phyloP scores from a whole-genome alignment of 805 yeast genomes.

The Lipomyces lipofer region DNA sequence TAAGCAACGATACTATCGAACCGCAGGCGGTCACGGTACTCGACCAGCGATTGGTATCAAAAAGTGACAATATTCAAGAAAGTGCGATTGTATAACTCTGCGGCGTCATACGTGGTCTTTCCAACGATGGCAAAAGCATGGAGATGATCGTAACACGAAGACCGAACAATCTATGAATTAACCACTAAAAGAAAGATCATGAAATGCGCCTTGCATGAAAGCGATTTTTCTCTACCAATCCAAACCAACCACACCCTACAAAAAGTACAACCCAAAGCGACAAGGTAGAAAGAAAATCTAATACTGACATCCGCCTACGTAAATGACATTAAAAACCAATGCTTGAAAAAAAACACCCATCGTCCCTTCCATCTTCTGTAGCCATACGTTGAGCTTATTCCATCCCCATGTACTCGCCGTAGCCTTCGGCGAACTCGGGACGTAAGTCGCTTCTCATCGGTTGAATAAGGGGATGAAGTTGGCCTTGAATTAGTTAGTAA shows the following conservation, averaged over 20 bases:
- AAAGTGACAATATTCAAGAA: too few relatives aligned
- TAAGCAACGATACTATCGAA: too few relatives aligned
- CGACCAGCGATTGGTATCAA: too few relatives aligned
- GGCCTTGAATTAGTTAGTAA: conserved; percentile 42
- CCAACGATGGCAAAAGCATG: too few relatives aligned
- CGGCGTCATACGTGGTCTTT: too few relatives aligned
- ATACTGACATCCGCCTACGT: neutral
- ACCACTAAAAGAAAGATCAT: neutral
- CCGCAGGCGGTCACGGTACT: too few relatives aligned
- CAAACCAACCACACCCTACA: conserved; percentile 22
- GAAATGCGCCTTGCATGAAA: conserved; percentile 6
- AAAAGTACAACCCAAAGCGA: conserved; percentile 4
- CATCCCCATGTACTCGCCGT: conserved; percentile 28
- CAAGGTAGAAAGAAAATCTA: neutral
- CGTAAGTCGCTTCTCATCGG: conserved; percentile 85
- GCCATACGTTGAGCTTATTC: conserved; percentile 10
- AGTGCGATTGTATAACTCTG: too few relatives aligned
- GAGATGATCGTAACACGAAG: too few relatives aligned
- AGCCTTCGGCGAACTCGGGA: conserved; percentile 61
- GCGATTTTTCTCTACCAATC: conserved; percentile 23
- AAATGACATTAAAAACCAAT: conserved; percentile 20
- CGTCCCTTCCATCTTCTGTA: neutral
- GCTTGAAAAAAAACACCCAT: conserved; percentile 8
- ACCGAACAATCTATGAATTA: too few relatives aligned
- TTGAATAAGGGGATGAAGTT: conserved; percentile 79